phyloP scores from a whole-genome alignment of 2,329 filamentous ascomycete species.

The Lecanicillium sp. region DNA sequence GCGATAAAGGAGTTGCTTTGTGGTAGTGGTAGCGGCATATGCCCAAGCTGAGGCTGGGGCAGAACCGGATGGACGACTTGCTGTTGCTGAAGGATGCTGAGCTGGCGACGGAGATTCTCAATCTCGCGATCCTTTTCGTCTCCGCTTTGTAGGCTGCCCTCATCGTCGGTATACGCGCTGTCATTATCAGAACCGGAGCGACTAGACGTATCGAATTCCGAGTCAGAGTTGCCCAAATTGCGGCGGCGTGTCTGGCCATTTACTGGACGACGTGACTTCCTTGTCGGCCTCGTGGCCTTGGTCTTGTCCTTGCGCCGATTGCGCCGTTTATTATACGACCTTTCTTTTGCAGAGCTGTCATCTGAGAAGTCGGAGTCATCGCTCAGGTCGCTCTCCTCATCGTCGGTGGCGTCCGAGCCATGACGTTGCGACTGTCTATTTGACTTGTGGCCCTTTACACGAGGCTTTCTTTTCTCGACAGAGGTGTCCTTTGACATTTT shows the following conservation, averaged over 20 bases:
- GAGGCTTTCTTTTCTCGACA: conserved; percentile 2
- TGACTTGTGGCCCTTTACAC: background rate
- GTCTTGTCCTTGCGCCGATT: background rate
- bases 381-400: conserved; percentile 1
- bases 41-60: background rate
- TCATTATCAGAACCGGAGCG: conserved; percentile 15
- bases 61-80: conserved; percentile 14
- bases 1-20: too few species aligned
- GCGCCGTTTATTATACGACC: background rate
- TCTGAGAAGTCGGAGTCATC: conserved; percentile 5
- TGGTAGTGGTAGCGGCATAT: too few species aligned
- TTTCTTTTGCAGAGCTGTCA: background rate
- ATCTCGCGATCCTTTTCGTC: conserved; percentile 3
- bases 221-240: conserved; percentile 11
- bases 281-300: background rate
- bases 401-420: conserved; percentile 3
- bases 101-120: conserved; percentile 18
- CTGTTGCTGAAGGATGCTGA: conserved; percentile 21
- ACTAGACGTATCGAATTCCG: conserved; percentile 17
- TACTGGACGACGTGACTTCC: conserved; percentile 1
- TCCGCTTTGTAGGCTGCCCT: conserved; percentile 12
- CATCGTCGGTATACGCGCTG: conserved; percentile 9
- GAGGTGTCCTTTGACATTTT: background rate
- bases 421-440: conserved; percentile 1
- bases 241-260: conserved; percentile 1